A percentile compares a stretch with the other conserved stretches of the same genome.
Evolutionary conservation across 345 rosid genomes (phyloP).

Genomic region (Schrenkiella parvula): DNA sequence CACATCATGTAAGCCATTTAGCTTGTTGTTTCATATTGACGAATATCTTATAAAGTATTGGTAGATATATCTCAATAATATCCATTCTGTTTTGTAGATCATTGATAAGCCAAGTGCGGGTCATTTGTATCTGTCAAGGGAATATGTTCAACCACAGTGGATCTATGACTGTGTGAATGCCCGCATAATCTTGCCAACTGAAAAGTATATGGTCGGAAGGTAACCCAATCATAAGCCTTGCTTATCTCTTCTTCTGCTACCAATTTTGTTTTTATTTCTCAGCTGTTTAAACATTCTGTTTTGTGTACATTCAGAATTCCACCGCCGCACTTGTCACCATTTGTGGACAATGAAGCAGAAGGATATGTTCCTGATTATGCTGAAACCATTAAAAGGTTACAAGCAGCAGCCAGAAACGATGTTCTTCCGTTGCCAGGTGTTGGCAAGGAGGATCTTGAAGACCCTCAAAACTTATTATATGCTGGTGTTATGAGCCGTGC

Average conservation of each 20-base stretch:
- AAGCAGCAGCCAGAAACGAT: conserved; percentile 75
- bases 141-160: conserved; percentile 96
- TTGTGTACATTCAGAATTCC: conserved; percentile 45
- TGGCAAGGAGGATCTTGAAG: conserved; percentile 66
- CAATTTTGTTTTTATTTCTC: not conserved
- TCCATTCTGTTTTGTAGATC: conserved; percentile 46
- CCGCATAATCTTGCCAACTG: conserved; percentile 63
- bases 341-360: conserved; percentile 83
- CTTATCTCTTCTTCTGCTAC: not conserved
- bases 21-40: not conserved
- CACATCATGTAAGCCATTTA: conserved; percentile 70
- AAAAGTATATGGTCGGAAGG: conserved; percentile 76
- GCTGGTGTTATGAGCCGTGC: conserved; percentile 68
- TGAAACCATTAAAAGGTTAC: conserved; percentile 63
- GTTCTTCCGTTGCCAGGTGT: conserved; percentile 84
- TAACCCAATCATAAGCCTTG: conserved; percentile 28
- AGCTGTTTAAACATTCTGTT: not conserved
- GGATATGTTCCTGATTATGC: conserved; percentile 93
- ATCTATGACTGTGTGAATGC: conserved; percentile 76
- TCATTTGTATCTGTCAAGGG: conserved; percentile 71
- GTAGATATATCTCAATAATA: not conserved
- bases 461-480: conserved; percentile 65
- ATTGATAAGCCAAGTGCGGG: conserved; percentile 86
- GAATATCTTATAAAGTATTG: not conserved
- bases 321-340: conserved; percentile 89